phyloP scores from a whole-genome alignment of 2,329 filamentous ascomycete genomes.

The Emmonsiellopsis sp. region DNA sequence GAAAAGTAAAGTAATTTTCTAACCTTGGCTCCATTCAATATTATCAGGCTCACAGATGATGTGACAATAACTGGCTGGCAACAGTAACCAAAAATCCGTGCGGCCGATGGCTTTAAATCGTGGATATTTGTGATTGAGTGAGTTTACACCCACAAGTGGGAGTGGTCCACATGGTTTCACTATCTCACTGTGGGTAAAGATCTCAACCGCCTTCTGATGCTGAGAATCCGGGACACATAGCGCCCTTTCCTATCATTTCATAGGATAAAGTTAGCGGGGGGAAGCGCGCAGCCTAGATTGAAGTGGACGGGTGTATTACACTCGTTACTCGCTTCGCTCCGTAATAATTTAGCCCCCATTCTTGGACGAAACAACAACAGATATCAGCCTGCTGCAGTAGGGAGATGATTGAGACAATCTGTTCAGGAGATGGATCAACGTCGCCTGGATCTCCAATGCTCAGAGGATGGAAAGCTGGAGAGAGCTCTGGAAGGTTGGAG shows the following conservation, averaged over 20 bases:
- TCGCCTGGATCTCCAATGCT: not conserved
- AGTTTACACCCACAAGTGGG: not conserved
- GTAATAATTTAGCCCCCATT: not conserved
- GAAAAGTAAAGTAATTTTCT: not conserved
- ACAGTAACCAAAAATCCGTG: not conserved
- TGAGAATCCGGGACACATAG: not conserved
- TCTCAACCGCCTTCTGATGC: not conserved
- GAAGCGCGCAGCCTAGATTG: not conserved
- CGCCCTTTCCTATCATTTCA: not conserved
- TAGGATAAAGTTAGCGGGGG: not conserved
- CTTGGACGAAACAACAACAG: not conserved
- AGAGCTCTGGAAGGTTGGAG: not conserved
- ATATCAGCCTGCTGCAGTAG: not conserved
- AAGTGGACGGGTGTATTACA: not conserved
- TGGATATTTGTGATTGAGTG: not conserved
- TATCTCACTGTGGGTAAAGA: not conserved
- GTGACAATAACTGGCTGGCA: not conserved
- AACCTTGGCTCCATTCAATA: not conserved
- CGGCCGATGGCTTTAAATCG: not conserved
- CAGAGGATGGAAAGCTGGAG: not conserved
- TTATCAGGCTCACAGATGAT: not conserved
- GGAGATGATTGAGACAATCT: not conserved
- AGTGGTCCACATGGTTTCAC: not conserved
- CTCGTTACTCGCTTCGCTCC: not conserved
- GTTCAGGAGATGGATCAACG: constrained; percentile 2